phyloP scores from a whole-genome alignment of 805 yeast genomes.

The Pichia deserticola region DNA sequence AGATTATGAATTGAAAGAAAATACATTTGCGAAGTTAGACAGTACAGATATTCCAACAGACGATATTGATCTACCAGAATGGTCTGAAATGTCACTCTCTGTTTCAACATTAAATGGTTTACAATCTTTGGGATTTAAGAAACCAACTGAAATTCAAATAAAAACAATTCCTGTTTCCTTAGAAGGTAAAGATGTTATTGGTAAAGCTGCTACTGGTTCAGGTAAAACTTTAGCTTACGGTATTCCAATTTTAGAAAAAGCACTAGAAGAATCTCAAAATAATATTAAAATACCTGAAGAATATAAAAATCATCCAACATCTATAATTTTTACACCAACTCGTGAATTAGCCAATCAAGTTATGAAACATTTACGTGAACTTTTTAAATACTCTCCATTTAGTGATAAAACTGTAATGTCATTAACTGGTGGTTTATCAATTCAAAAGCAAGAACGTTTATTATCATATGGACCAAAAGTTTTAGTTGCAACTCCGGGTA shows the following conservation, averaged over 20 bases:
- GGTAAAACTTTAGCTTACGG: constrained; percentile 97
- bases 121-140: constrained; percentile 43
- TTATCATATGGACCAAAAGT: constrained; percentile 68
- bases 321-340: constrained; percentile 86
- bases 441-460: constrained; percentile 85
- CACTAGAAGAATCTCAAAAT: constrained; percentile 25
- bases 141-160: constrained; percentile 83
- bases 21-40: constrained; percentile 12
- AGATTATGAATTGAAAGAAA: constrained; percentile 11
- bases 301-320: constrained; percentile 44
- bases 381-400: constrained; percentile 45
- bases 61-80: constrained; percentile 48
- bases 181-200: constrained; percentile 74
- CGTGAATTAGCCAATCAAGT: constrained; percentile 96
- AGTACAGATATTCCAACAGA: constrained; percentile 18
- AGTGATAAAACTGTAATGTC: constrained; percentile 51
- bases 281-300: constrained; percentile 9
- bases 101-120: constrained; percentile 57
- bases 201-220: constrained; percentile 96
- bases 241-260: constrained; percentile 76
- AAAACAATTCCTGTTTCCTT: constrained; percentile 67
- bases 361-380: constrained; percentile 58
- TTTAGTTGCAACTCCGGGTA: constrained; percentile 92
- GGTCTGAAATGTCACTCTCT: constrained; percentile 48
- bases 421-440: constrained; percentile 90